phyloP scores from a whole-genome alignment of 2,329 filamentous ascomycete species.

The Aspergillus melleus region DNA sequence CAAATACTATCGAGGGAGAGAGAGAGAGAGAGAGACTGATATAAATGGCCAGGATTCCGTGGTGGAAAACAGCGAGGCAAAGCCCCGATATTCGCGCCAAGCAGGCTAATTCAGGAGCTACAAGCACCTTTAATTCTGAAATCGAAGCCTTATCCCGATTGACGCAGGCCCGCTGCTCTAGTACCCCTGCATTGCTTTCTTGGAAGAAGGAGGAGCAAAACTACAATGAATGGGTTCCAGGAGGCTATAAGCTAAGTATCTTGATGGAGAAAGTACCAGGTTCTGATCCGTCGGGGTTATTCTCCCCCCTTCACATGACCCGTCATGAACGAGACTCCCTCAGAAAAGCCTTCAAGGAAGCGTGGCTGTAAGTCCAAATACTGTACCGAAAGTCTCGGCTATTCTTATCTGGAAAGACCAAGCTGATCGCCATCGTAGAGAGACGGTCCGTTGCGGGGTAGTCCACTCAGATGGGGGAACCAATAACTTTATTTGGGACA shows the following conservation, averaged over 20 bases:
- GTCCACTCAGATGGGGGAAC: not conserved
- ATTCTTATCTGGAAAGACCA: no score
- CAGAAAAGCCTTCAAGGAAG: not conserved
- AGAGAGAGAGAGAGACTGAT: no score
- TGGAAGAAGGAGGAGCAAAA: not conserved
- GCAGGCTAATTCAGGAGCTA: not conserved
- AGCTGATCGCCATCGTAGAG: no score
- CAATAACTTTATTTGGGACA: constrained; percentile 3
- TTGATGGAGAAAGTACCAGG: constrained; percentile 6
- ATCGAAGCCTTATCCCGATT: constrained; percentile 1
- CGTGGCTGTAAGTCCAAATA: constrained; percentile 9
- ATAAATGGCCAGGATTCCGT: not conserved
- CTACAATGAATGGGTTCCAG: not conserved
- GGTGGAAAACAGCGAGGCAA: not conserved
- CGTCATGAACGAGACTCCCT: constrained; percentile 1
- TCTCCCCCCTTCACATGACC: no score
- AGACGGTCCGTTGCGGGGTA: not conserved
- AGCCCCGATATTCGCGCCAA: not conserved
- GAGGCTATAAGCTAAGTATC: not conserved
- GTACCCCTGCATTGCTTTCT: not conserved
- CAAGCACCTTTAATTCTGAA: not conserved
- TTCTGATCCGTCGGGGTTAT: not conserved
- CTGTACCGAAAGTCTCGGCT: no score
- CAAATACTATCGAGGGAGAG: no score
- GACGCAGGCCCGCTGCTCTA: not conserved